Evolutionary conservation across 108 stramenopile genomes (phyloP).

Genomic region (Cyclotella sp.): DNA sequence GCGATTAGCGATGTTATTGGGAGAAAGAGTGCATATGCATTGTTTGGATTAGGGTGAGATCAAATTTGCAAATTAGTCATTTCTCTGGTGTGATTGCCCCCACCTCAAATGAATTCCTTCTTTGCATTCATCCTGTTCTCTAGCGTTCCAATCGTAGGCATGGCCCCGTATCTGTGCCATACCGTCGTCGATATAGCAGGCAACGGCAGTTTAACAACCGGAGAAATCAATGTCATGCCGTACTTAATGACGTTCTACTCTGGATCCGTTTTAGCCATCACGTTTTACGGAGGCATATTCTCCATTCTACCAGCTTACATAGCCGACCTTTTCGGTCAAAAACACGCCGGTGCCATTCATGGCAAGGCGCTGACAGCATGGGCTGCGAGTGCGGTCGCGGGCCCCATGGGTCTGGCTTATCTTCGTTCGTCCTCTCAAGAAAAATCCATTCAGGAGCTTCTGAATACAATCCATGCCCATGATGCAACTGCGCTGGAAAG

Average conservation of each 20-base stretch:
- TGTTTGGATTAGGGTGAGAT: constrained; percentile 66
- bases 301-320: constrained; percentile 71
- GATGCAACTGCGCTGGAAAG: constrained; percentile 65
- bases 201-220: constrained; percentile 16
- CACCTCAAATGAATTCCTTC: not conserved
- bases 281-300: constrained; percentile 74
- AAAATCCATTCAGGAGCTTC: constrained; percentile 69
- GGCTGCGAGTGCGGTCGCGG: constrained; percentile 63
- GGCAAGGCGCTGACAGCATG: constrained; percentile 78
- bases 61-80: not conserved
- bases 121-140: not conserved
- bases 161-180: constrained; percentile 55
- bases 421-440: constrained; percentile 62
- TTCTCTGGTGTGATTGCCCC: not conserved
- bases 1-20: constrained; percentile 74
- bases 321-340: constrained; percentile 84
- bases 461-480: constrained; percentile 44
- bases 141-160: constrained; percentile 60
- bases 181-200: constrained; percentile 41
- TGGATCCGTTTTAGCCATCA: constrained; percentile 69
- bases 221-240: constrained; percentile 45
- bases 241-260: constrained; percentile 71
- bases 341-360: constrained; percentile 82
- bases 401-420: constrained; percentile 72
- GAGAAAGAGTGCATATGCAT: constrained; percentile 61